Base-by-base conservation (phyloP, 1,139 yeast species). In the Debaryomyces fabryi region DNA sequence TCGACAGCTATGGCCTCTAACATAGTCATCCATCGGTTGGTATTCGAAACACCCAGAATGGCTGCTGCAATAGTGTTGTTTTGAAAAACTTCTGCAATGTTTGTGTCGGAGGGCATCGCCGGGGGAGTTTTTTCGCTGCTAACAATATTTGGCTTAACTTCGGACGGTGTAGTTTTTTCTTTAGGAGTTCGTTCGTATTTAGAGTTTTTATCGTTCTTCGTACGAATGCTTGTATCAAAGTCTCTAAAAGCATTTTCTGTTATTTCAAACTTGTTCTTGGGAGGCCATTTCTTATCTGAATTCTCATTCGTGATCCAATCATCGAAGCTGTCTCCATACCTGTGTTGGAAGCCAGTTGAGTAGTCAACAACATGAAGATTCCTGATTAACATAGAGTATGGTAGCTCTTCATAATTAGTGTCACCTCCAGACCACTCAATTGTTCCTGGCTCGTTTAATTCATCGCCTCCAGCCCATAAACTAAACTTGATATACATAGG, bases 391-490 rank as follows among this genome's bases (percentile, higher is more conserved):
- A 74, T 74, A 9, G 57, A 52, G 53, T 68, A 74, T 0, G 80
- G 80, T 27, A 66, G 59, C 30, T 63, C 54, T 1, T 51, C 43
- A 54, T 69, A 74, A 51, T 68, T 64, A 6, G 77, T 65, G 10
- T 49, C 21, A 1, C 79, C 80, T 0, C 79, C 79, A 0, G 78
- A 72, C 79, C 79, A 74, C 23, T 58, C 52, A 18, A 72, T 68
- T 10, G 79, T 75, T 2, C 76, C 79, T 16, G 55, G 54, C 15
- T 60, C 59, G 49, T 74, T 73, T 20, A 50, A 47, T 12, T 59
- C 61, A 48, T 73, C 78, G 0, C 79, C 79, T 4, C 76, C 77
- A 0, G 72, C 75, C 79, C 79, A 74, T 29, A 73, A 53, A 55
- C 77, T 70, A 32, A 73, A 55, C 46, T 63, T 66, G n/a, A 74